phyloP scores from a whole-genome alignment of 495 filamentous ascomycete species.

The Tirmania nivea region DNA sequence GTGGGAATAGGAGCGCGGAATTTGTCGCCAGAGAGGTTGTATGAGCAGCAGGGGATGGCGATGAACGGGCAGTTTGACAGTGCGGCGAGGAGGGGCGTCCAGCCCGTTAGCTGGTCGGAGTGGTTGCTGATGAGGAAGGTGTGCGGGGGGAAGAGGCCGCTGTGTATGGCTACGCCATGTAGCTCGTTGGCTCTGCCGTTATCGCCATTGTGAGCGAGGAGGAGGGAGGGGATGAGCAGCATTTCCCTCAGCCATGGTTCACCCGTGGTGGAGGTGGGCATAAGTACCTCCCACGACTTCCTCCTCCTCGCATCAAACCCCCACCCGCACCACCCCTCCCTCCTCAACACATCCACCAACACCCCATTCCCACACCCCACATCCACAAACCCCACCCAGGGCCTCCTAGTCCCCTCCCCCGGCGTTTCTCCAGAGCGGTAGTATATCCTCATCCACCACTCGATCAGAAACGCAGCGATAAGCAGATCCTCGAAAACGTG shows the following conservation, averaged over 20 bases:
- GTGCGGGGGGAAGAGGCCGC: conserved; percentile 46
- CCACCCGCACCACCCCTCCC: conserved; percentile 68
- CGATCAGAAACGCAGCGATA: conserved; percentile 85
- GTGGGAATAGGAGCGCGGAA: conserved; percentile 45
- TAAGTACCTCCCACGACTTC: conserved; percentile 62
- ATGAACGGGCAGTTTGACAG: conserved; percentile 60
- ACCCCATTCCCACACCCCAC: conserved; percentile 91
- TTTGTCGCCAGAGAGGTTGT: conserved; percentile 51
- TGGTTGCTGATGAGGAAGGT: conserved; percentile 96
- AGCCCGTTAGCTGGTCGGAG: conserved; percentile 82
- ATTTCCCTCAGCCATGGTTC: background rate
- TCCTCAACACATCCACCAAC: conserved; percentile 61
- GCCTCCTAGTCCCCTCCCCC: background rate
- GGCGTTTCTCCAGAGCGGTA: conserved; percentile 12
- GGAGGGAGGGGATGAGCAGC: background rate
- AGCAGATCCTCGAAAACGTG: conserved; percentile 86
- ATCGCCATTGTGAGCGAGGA: background rate
- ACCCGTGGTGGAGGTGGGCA: background rate
- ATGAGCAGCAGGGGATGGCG: conserved; percentile 85
- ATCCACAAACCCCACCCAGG: conserved; percentile 81
- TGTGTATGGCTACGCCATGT: conserved; percentile 29
- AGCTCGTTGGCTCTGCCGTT: background rate
- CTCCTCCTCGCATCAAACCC: conserved; percentile 73
- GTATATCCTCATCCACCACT: conserved; percentile 83
- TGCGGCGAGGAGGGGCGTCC: conserved; percentile 77